Evolutionary conservation across 2,329 filamentous ascomycete species (phyloP).

Genomic region (Xylariaceae sp.): DNA sequence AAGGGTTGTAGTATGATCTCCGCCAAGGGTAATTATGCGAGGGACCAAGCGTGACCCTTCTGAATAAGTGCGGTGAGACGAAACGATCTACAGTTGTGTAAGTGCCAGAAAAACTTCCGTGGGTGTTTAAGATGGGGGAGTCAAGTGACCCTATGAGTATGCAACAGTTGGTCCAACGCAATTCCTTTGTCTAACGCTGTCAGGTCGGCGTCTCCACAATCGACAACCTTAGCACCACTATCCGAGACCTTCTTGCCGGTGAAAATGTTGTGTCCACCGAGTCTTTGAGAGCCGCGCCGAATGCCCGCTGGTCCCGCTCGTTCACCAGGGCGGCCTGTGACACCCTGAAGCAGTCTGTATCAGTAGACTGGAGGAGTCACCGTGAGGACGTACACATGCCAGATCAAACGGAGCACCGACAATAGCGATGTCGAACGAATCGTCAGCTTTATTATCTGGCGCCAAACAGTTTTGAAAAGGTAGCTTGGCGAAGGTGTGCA

Average conservation of each 20-base stretch:
- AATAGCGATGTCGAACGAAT: background rate
- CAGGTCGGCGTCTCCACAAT: background rate
- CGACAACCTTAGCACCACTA: background rate
- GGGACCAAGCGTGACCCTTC: background rate
- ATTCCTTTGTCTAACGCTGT: background rate
- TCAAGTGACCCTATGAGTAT: background rate
- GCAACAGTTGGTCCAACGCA: background rate
- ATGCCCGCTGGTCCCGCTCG: background rate
- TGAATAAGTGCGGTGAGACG: background rate
- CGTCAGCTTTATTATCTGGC: background rate
- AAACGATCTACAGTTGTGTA: background rate
- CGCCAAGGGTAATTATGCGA: background rate
- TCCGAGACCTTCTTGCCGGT: background rate
- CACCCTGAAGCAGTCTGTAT: background rate
- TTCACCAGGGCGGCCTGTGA: background rate
- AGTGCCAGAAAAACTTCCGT: background rate
- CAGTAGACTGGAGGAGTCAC: background rate
- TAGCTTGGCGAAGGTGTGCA: background rate
- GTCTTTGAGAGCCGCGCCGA: background rate
- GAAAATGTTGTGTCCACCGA: background rate
- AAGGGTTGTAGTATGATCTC: background rate
- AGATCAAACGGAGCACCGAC: background rate
- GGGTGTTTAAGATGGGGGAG: background rate
- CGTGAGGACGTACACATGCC: background rate
- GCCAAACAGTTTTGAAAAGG: background rate